Conservation (phyloP, 345 rosid species). For the Bruguiera parviflora region DNA sequence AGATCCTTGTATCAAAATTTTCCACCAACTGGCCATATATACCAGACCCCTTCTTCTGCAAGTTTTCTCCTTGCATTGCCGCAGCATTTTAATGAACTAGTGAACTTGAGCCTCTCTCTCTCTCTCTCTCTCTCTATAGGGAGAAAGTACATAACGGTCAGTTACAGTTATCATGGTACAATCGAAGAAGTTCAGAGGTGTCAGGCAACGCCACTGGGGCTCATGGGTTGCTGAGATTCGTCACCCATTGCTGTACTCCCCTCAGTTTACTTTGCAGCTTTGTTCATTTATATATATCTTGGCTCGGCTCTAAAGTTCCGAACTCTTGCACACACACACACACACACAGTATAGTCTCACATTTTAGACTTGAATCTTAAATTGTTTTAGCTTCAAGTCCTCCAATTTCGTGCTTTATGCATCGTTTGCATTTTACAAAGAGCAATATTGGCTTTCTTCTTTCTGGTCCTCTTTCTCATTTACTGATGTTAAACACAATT, state of each 20-base stretch:
- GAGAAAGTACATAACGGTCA: neutral
- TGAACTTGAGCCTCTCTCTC: neutral
- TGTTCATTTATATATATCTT: neutral
- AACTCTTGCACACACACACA: no score
- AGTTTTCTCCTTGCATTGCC: neutral
- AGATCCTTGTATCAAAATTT: no score
- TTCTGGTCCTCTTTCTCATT: no score
- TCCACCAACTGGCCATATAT: no score
- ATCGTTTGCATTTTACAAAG: no score
- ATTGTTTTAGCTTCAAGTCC: no score
- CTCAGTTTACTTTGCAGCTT: neutral
- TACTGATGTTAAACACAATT: no score
- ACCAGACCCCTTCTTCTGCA: conserved; percentile 23
- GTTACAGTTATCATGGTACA: conserved; percentile 34
- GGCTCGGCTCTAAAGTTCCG: neutral
- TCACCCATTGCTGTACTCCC: conserved; percentile 60
- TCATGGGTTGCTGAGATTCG: conserved; percentile 91
- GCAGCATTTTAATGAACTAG: no score
- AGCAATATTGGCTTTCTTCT: no score
- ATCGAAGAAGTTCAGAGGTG: conserved; percentile 84
- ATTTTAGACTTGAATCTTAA: no score
- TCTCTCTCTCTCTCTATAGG: neutral
- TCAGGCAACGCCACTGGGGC: conserved; percentile 93
- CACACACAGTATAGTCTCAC: no score
- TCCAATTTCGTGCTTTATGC: no score